Conservation (phyloP, 148 eudicot species). For the Mesembryanthemum crystallinum region DNA sequence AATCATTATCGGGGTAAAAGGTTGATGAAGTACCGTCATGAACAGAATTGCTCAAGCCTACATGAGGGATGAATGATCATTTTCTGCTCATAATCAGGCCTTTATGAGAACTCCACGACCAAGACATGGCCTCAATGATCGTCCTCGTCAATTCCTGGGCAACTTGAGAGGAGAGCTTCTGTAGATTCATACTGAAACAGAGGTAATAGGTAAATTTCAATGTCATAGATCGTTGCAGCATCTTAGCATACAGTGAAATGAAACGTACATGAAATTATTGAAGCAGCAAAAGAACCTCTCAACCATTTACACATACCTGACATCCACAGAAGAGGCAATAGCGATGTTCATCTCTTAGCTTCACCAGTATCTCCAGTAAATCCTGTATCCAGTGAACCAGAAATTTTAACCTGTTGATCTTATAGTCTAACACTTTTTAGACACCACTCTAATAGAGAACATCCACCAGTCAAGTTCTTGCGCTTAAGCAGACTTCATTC, state of each 20-base stretch:
- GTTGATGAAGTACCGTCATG: too few relatives aligned
- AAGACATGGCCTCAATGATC: constrained; percentile 48
- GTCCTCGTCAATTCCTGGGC: constrained; percentile 83
- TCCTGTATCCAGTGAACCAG: constrained; percentile 55
- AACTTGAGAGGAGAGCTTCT: constrained; percentile 59
- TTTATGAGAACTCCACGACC: neutral
- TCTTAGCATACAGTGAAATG: neutral
- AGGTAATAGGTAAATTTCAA: constrained; percentile 2
- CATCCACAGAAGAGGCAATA: constrained; percentile 97
- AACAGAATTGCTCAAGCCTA: neutral
- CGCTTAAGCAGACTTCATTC: neutral
- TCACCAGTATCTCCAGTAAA: constrained; percentile 57
- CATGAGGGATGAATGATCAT: neutral
- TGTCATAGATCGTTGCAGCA: neutral
- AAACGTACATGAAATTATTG: neutral
- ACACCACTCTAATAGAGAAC: neutral
- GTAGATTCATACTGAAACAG: constrained; percentile 69
- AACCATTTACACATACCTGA: constrained; percentile 45
- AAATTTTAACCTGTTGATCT: constrained; percentile 1
- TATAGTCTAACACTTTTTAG: neutral
- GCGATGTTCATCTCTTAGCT: constrained; percentile 69
- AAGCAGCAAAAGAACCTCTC: neutral
- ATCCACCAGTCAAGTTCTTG: neutral
- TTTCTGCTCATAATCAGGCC: constrained; percentile 3
- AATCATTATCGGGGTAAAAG: too few relatives aligned